A percentile compares a stretch with the other conserved stretches of the same genome.
These are phyloP conservation scores for Neobulgaria alba DNA, from an alignment of 2,329 filamentous ascomycete species.

Conservation along the genomic window DNA sequence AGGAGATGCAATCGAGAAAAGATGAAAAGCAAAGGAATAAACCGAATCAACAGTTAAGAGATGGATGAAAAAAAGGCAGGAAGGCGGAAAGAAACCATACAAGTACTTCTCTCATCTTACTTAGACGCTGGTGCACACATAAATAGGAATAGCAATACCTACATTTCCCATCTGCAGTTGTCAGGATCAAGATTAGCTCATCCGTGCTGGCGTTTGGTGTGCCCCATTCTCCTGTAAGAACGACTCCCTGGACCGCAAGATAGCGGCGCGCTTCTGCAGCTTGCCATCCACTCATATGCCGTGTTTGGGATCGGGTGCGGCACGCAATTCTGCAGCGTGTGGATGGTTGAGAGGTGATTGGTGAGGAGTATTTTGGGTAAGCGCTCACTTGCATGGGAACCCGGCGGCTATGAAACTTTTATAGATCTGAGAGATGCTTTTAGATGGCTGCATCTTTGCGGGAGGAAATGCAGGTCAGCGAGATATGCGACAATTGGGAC, in stretches of 20 bases:
- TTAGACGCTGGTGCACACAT: conserved; percentile 22
- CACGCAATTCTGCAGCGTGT: neutral
- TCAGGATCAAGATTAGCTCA: neutral
- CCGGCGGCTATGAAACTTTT: neutral
- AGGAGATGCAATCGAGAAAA: conserved; percentile 3
- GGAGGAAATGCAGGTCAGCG: neutral
- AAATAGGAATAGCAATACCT: conserved; percentile 16
- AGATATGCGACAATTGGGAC: neutral
- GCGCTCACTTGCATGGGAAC: neutral
- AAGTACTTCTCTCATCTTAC: conserved; percentile 21
- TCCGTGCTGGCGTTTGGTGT: neutral
- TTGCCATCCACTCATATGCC: neutral
- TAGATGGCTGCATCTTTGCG: neutral
- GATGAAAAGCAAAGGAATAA: conserved; percentile 5
- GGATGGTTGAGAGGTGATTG: no score
- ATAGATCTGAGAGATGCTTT: neutral
- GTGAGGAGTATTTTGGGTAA: neutral
- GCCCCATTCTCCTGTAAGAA: neutral
- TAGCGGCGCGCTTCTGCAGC: neutral
- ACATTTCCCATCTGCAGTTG: neutral
- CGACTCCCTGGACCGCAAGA: neutral
- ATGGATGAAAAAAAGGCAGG: conserved; percentile 8
- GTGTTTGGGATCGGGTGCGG: neutral
- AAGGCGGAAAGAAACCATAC: conserved; percentile 24
- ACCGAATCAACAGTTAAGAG: conserved; percentile 12